Evolutionary conservation across 208 protist genomes (phyloP).

Genomic region (Leishmania turanica): DNA sequence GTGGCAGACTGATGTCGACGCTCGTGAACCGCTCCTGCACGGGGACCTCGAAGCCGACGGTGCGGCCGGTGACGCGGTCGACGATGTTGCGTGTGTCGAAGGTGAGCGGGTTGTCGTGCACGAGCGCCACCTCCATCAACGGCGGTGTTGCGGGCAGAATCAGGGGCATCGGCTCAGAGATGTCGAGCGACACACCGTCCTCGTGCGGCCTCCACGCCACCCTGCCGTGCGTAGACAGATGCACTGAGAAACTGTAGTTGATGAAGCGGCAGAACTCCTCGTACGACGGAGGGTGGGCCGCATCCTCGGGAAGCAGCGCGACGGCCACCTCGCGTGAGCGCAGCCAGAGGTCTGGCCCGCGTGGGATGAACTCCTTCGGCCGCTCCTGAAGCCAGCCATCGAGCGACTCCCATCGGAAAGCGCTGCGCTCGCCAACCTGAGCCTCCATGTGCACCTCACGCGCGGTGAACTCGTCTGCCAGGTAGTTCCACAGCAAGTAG

Average conservation of each 20-base stretch:
- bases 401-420: slow-evolving; percentile 72
- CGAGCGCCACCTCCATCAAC: slow-evolving; percentile 55
- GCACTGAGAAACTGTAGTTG: slow-evolving; percentile 59
- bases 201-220: slow-evolving; percentile 50
- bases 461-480: slow-evolving; percentile 47
- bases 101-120: slow-evolving; percentile 47
- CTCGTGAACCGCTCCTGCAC: slow-evolving; percentile 67
- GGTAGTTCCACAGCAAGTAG: slow-evolving; percentile 83
- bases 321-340: slow-evolving; percentile 64
- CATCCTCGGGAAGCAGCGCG: slow-evolving; percentile 65
- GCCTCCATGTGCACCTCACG: slow-evolving; percentile 65
- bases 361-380: slow-evolving; percentile 50
- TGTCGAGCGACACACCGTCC: slow-evolving; percentile 26
- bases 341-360: slow-evolving; percentile 36
- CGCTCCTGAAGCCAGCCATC: slow-evolving; percentile 73
- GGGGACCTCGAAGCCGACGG: slow-evolving; percentile 46
- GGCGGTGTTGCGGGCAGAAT: slow-evolving; percentile 28
- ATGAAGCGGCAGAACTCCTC: slow-evolving; percentile 74
- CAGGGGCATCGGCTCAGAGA: slow-evolving; percentile 27
- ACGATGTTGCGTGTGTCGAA: slow-evolving; percentile 52
- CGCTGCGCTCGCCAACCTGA: slow-evolving; percentile 64
- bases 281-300: slow-evolving; percentile 50
- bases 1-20: slow-evolving; percentile 62
- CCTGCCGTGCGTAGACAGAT: slow-evolving; percentile 46
- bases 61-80: slow-evolving; percentile 64